Base-by-base conservation (phyloP, 2,329 filamentous ascomycete genomes). In the Laburnicola sp. region DNA sequence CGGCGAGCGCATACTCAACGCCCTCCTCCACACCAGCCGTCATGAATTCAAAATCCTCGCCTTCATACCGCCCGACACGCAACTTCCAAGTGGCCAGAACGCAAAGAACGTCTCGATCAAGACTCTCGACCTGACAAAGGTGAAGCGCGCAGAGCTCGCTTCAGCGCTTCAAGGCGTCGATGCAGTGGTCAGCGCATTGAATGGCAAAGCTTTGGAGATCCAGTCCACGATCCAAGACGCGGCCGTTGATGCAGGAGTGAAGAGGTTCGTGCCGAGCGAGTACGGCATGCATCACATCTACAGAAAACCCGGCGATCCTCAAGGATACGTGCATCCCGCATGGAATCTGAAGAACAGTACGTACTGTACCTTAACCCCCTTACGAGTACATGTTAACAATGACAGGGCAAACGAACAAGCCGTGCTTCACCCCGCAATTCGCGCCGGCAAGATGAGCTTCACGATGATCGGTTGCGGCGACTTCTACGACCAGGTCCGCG, bases 381-480 rank as follows among this genome's bases (percentile, higher is more conserved):
- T n/a, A n/a, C n/a, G n/a, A n/a, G n/a, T n/a, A n/a, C n/a, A n/a
- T n/a, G n/a, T 9, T 3, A 27, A 10, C 42, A 34, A 7, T 16
- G 9, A 5, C 42, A 34, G 31, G 11, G 25, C 25, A 37, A 62
- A 60, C 30, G 58, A 64, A n/a, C 30, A 34, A 10, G 51, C 41
- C 9, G 30, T 60, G 2, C 43, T 45, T 6, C 66, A 69, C 25
- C 56, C 62, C 3, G 58, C 65, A 22, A 35, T 50, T 16, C 42
- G 32, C 22, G 36, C 38, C 3, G 63, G 62, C 32, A 58, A 58
- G 30, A 68, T 66, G 61, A 58, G 54, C 16, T 70, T 66, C 51
- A 71, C 65, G 2, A 41, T 69, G 10, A 66, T 70, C 50, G 62
- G 66, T 43, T 68, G 65, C 48, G 65, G 67, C 21, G 63, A 69